Conservation (phyloP, 495 filamentous ascomycete genomes). For the Aspergillus sclerotioniger region DNA sequence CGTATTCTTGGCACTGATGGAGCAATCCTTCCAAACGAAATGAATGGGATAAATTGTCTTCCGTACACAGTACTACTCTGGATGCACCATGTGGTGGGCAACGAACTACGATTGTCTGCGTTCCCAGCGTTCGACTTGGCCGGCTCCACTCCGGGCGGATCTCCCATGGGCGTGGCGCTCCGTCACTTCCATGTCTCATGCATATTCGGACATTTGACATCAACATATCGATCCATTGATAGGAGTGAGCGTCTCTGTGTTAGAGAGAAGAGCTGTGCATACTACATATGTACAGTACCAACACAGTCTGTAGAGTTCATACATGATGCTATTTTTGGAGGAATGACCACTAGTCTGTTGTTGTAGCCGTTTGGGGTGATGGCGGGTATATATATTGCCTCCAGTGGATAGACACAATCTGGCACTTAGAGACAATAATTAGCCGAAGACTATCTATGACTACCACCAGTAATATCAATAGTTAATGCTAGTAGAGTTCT, state of each 20-base stretch:
- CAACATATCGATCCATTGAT: background rate
- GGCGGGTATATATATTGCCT: background rate
- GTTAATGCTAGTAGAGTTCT: no score
- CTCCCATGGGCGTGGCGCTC: constrained; percentile 1
- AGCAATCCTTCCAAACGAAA: no score
- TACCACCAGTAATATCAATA: no score
- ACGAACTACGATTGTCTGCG: background rate
- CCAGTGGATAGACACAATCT: background rate
- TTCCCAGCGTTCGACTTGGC: background rate
- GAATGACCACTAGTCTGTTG: no score
- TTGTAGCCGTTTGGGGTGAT: background rate
- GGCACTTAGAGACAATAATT: no score
- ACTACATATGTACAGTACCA: background rate
- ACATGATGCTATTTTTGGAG: background rate
- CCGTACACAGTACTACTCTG: background rate
- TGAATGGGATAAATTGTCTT: no score
- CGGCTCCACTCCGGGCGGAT: constrained; percentile 1
- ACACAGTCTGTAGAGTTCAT: background rate
- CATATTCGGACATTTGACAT: constrained; percentile 4
- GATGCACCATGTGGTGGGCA: background rate
- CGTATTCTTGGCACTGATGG: no score
- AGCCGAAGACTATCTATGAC: no score
- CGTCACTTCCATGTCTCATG: constrained; percentile 1
- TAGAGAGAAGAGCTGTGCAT: background rate
- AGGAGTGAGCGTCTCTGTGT: background rate